Evolutionary conservation across 2,329 filamentous ascomycete genomes (phyloP).

Genomic region (Ophiostoma quercus): DNA sequence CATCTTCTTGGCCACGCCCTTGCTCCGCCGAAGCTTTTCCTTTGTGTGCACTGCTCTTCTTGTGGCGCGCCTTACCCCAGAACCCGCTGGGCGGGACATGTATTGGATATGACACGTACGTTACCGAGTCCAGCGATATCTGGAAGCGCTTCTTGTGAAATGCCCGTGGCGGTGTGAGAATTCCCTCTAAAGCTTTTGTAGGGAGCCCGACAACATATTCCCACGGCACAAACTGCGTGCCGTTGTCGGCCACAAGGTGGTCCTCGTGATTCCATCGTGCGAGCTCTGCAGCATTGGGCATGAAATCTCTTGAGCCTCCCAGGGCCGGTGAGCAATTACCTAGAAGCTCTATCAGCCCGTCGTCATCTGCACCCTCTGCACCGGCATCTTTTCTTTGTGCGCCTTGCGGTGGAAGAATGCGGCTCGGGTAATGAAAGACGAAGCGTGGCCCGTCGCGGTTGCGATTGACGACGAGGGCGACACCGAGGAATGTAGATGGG

Average conservation of each 20-base stretch:
- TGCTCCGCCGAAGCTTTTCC: constrained; percentile 16
- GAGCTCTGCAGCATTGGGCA: constrained; percentile 38
- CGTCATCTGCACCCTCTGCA: constrained; percentile 40
- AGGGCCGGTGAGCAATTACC: constrained; percentile 38
- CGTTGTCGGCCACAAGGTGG: constrained; percentile 51
- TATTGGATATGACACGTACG: constrained; percentile 77
- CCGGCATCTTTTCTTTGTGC: constrained; percentile 17
- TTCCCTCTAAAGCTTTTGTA: constrained; percentile 71
- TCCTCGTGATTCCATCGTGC: constrained; percentile 49
- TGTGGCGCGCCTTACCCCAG: constrained; percentile 48
- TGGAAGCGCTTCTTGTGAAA: constrained; percentile 82
- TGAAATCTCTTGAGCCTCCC: constrained; percentile 32
- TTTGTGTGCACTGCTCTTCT: constrained; percentile 27
- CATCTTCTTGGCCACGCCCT: constrained; percentile 29
- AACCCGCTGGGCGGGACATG: constrained; percentile 73
- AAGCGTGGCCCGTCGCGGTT: constrained; percentile 74
- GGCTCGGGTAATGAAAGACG: constrained; percentile 83
- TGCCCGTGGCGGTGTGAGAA: constrained; percentile 68
- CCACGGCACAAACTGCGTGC: constrained; percentile 59
- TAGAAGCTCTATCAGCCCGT: constrained; percentile 49
- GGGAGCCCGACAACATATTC: constrained; percentile 69
- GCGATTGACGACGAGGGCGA: constrained; percentile 68
- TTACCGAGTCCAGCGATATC: constrained; percentile 71
- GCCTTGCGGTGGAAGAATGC: constrained; percentile 41
- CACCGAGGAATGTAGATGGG: constrained; percentile 57